Evolutionary conservation across 176 grass and related monocot genomes (phyloP), one percentile per base, ranked within the genome.

Genomic region (Carex littledalei): DNA sequence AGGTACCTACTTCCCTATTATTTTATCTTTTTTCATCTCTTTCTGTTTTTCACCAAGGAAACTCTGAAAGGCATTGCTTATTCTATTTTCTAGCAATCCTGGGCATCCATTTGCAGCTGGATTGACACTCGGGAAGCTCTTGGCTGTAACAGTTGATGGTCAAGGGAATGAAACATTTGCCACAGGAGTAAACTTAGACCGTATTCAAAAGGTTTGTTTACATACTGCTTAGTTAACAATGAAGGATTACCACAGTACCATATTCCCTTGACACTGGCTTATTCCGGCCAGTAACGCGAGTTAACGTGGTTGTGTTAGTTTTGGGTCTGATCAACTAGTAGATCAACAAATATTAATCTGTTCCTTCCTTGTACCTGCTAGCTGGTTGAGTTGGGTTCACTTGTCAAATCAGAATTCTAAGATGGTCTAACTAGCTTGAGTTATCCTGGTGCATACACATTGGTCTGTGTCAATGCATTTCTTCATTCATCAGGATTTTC

Each of bases 31-130:
- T 72, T 77, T 84, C 62, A 84, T 13, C 43, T 85, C 43, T 81
- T 43, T 90, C 52, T 16, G 6, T 64, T 87, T 83, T 16, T 82
- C 62, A 41, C 78, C 84, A 26, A 31, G 14, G 18, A 80, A 78
- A 58, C 70, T 77, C 34, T 81, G 83, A 86, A 80, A 63, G 82
- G 39, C 62, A 84, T 63, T 35, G 49, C 78, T 71, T 81, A 43
- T 86, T 91, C 79, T 85, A 90, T 89, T 84, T 84, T 90, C 76
- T 90, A 98, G 95, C 95, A 98, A 98, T 88, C 91, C 84, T 81
- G 95, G 95, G 24, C 95, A 98, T 60, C 93, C 95, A 87, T 98
- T 98, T 85, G 85, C 91, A 81, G 87, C 93, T 81, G 93, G 88
- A 84, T 87, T 98, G 84, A 94, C 87, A 81, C 95, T 98, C 69